Evolutionary conservation across 2,329 filamentous ascomycete species (phyloP), one percentile per base, ranked within the genome.

Genomic region (Calonectria fujianensis): DNA sequence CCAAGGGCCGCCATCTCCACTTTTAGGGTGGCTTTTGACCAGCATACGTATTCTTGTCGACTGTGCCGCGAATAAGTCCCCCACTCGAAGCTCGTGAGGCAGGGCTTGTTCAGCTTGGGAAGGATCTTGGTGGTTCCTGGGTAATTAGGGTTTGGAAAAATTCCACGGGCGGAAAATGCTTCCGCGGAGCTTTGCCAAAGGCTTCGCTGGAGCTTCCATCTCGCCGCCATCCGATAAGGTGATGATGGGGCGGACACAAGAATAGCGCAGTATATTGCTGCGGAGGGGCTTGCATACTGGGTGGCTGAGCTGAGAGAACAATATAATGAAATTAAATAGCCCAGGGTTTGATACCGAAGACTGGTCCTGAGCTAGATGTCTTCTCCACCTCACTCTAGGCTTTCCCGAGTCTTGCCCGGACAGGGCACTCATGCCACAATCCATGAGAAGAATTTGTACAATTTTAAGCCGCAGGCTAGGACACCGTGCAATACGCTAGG

Each of bases 21-120:
- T 59, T 59, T 51, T n/a, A 57, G 66, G 50, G 71, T 73, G 66
- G 71, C 71, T 70, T 70, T 64, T 45, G 37, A n/a, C 39, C 24
- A 31, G 66, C 66, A 50, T 66, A 73, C 71, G 66, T 66, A 41
- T 64, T 72, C 24, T 68, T 20, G 14, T 54, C 11, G 54, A 35
- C 64, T 68, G 70, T 63, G 64, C 70, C 37, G 45, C 50, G 32
- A 48, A 31, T 13, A 37, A 50, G n/a, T n/a, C 48, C 48, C 13
- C 71, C 71, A 27, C 71, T 32, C 7, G n/a, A 51, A 48, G 48
- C 20, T 29, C 54, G n/a, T 65, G 39, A 67, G 65, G 57, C 39
- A 27, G 29, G 51, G 39, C 57, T 64, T 32, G 9, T 61, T 73
- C 59, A 70, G 66, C 66, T 66, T 59, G 59, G 50, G 24, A 41